phyloP scores from a whole-genome alignment of 371 early-diverging fungal genomes.

The Zancudomyces culisetae region DNA sequence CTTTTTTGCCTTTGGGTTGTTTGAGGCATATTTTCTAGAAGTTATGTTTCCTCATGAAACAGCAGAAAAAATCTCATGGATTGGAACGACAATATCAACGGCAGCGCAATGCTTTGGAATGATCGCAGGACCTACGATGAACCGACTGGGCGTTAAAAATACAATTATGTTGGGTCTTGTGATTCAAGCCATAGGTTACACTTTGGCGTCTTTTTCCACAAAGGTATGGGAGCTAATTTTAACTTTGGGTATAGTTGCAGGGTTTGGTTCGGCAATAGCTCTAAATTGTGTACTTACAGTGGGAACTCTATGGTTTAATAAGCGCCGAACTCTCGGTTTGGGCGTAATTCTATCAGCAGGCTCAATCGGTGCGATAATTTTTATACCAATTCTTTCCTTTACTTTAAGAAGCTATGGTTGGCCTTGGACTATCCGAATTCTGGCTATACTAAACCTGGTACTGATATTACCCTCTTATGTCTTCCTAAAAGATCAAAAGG shows the following conservation, averaged over 20 bases:
- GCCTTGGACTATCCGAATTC: slow-evolving; percentile 42
- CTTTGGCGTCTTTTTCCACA: slow-evolving; percentile 22
- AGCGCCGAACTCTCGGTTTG: background rate
- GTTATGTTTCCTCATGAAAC: slow-evolving; percentile 9
- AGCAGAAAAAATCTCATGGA: slow-evolving; percentile 18
- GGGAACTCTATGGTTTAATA: slow-evolving; percentile 43
- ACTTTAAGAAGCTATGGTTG: slow-evolving; percentile 29
- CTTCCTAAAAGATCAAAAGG: background rate
- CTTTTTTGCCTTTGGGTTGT: slow-evolving; percentile 19
- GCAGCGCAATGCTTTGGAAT: slow-evolving; percentile 21
- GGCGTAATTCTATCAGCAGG: background rate
- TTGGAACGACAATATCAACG: slow-evolving; percentile 15
- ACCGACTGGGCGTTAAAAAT: slow-evolving; percentile 9
- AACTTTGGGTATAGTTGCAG: slow-evolving; percentile 22
- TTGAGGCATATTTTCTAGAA: slow-evolving; percentile 17
- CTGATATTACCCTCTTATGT: background rate
- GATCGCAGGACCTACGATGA: slow-evolving; percentile 16
- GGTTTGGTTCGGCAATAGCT: slow-evolving; percentile 19
- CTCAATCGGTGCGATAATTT: background rate
- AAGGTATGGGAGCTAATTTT: slow-evolving; percentile 22
- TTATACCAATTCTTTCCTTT: slow-evolving; percentile 15
- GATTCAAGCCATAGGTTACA: slow-evolving; percentile 10
- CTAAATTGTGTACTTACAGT: slow-evolving; percentile 27
- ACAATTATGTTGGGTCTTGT: slow-evolving; percentile 9
- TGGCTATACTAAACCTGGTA: slow-evolving; percentile 4